phyloP scores from a whole-genome alignment of 2,329 filamentous ascomycete genomes.

The Stachybotrys elegans region DNA sequence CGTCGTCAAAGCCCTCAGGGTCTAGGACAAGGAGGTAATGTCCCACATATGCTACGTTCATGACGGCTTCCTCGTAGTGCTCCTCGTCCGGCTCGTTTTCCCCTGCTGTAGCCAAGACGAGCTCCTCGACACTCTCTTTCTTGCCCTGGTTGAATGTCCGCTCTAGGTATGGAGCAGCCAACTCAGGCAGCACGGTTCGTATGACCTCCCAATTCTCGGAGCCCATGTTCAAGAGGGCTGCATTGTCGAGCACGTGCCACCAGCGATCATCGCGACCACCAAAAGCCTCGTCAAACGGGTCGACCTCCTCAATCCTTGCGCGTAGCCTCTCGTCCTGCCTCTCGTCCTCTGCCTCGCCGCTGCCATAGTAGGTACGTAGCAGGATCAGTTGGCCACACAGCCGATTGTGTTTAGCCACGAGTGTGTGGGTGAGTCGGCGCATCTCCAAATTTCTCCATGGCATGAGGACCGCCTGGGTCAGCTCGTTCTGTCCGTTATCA shows the following conservation, averaged over 20 bases:
- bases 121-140: neutral
- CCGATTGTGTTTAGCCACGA: neutral
- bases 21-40: conserved; percentile 1
- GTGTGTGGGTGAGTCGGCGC: conserved; percentile 1
- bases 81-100: conserved; percentile 2
- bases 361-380: conserved; percentile 6
- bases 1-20: conserved; percentile 1
- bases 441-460: conserved; percentile 3
- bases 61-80: neutral
- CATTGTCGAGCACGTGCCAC: conserved; percentile 7
- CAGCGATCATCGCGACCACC: neutral
- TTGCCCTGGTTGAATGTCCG: neutral
- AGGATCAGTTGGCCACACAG: neutral
- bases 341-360: conserved; percentile 2
- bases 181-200: conserved; percentile 3
- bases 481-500: neutral
- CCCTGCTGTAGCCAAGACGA: neutral
- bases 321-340: conserved; percentile 2
- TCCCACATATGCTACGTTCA: neutral
- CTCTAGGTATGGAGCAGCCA: conserved; percentile 1
- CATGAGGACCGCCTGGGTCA: neutral
- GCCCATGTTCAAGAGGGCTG: conserved; percentile 2
- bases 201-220: neutral
- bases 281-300: conserved; percentile 1
- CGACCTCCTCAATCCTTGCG: conserved; percentile 2